These are phyloP conservation scores for Helotiales sp. DNA, from an alignment of 2,329 filamentous ascomycete species.

Conservation along the genomic window DNA sequence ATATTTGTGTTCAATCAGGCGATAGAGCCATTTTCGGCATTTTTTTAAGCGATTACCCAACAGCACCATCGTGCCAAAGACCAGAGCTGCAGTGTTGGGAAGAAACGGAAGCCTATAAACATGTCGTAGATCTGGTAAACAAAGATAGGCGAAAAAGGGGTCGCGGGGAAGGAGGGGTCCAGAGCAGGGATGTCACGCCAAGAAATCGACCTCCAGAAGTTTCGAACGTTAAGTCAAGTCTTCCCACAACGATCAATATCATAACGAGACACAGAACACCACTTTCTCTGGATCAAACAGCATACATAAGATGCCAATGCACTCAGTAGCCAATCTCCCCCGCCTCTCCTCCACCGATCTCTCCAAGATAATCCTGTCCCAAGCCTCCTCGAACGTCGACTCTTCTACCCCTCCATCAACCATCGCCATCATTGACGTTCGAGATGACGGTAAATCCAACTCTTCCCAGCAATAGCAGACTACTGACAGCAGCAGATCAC, in stretches of 20 bases:
- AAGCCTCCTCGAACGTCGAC: constrained; percentile 36
- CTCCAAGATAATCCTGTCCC: constrained; percentile 39
- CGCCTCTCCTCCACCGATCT: constrained; percentile 40
- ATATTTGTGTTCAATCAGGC: no score
- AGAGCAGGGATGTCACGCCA: background rate
- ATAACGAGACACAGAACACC: background rate
- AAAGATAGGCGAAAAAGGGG: constrained; percentile 6
- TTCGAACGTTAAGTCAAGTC: background rate
- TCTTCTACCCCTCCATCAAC: constrained; percentile 27
- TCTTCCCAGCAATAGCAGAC: background rate
- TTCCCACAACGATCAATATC: constrained; percentile 3
- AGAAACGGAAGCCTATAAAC: background rate
- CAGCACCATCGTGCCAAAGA: no score
- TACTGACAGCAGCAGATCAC: constrained; percentile 63
- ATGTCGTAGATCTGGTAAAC: no score
- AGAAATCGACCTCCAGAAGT: background rate
- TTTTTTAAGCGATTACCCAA: no score
- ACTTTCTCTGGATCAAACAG: background rate
- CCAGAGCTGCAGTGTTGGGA: no score
- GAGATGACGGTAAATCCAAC: constrained; percentile 70
- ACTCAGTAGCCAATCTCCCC: constrained; percentile 38
- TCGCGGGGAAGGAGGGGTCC: background rate
- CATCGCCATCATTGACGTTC: constrained; percentile 84
- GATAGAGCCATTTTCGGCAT: no score
- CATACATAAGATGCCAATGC: constrained; percentile 32